Evolutionary conservation across 2,329 filamentous ascomycete genomes (phyloP).

Genomic region (Nemania bipapillata): DNA sequence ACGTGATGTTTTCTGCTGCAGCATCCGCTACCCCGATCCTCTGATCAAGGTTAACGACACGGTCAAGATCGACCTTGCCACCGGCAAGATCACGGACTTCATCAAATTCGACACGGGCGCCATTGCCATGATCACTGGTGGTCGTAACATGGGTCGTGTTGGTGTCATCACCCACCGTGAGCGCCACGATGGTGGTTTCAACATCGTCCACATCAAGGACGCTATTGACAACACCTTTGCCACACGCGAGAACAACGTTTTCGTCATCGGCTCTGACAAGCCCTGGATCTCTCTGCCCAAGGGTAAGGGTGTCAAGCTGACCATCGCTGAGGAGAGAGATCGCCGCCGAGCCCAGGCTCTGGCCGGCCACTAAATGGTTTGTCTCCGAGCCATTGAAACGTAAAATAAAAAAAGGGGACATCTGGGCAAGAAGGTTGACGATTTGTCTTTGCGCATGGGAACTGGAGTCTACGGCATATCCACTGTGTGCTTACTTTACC

Average conservation of each 20-base stretch:
- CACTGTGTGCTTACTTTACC: slow-evolving; percentile 49
- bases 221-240: slow-evolving; percentile 99
- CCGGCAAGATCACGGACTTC: slow-evolving; percentile 97
- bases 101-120: slow-evolving; percentile 99
- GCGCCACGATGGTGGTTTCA: slow-evolving; percentile 99
- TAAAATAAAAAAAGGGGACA: slow-evolving; percentile 46
- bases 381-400: slow-evolving; percentile 37
- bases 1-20: slow-evolving; percentile 58
- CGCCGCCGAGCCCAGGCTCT: slow-evolving; percentile 79
- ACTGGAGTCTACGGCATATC: slow-evolving; percentile 54
- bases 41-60: slow-evolving; percentile 99
- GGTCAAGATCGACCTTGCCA: slow-evolving; percentile 97
- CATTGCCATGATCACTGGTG: slow-evolving; percentile 98
- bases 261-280: slow-evolving; percentile 98
- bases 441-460: slow-evolving; percentile 51
- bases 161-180: slow-evolving; percentile 99
- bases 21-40: slow-evolving; percentile 99
- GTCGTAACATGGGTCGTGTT: slow-evolving; percentile 99
- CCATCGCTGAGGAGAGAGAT: slow-evolving; percentile 98
- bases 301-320: slow-evolving; percentile 99
- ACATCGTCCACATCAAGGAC: slow-evolving; percentile 99
- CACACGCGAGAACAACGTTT: slow-evolving; percentile 99
- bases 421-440: slow-evolving; percentile 43
- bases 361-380: slow-evolving; percentile 60
- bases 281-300: slow-evolving; percentile 99